Evolutionary conservation across 1,284 basidiomycete genomes (phyloP), one percentile per base, ranked within the genome.

Genomic region (Singerocomus inundabilis): DNA sequence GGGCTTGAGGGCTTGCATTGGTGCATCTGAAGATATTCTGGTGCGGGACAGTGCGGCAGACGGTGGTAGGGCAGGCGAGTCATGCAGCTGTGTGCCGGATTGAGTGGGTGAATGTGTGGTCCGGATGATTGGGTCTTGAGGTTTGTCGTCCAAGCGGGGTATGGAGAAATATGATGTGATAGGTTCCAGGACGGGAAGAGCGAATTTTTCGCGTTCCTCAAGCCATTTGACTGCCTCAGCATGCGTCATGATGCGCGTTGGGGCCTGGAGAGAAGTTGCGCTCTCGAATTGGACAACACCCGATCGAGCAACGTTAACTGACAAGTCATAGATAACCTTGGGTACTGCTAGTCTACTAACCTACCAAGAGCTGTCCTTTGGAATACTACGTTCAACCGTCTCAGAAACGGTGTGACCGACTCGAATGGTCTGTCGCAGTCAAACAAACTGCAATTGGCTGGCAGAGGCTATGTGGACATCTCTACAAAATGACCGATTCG

Each of bases 111-210:
- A 60, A 30, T 73, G 73, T 28, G 85, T 56, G 16, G 74, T 69
- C 37, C 83, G 79, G 63, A 90, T 71, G 52, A 90, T 88, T 1
- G 87, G 88, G 63, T 90, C 83, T 60, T 90, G 88, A 3, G 88
- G 87, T 56, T 78, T 80, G 51, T 89, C 79, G 16, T 74, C 67
- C 34, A 91, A 67, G 13, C 56, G 66, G 7, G 84, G 82, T 26
- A 89, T 70, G 53, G 76, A 80, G 62, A 88, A 88, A 15, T 54
- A 65, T 1, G 78, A 71, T 16, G 64, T 52, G 32, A 79, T 59
- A 11, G 68, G 63, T 5, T 72, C 64, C 21, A 81, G 45, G 34
- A 16, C 21, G 6, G 58, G 55, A n/a, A 68, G 56, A 1, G 24
- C 26, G 26, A 63, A 53, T 36, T 40, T 45, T 34, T 59, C 62